Conservation (phyloP, 208 protist genomes). For the Leishmania braziliensis region DNA sequence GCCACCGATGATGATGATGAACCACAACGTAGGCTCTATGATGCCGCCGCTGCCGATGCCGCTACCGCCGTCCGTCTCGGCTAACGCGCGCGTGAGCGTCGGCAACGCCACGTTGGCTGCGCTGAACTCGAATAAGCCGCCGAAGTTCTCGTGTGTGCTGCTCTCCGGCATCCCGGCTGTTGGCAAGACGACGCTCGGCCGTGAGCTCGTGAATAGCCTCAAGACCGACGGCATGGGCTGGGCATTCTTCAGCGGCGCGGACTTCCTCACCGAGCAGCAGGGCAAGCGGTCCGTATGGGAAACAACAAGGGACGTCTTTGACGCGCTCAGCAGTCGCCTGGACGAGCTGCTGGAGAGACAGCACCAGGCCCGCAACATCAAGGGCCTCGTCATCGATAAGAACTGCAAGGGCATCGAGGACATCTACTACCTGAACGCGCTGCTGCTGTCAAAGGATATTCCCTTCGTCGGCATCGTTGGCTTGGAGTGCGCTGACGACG, state of each 20-base stretch:
- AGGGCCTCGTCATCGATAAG: constrained; percentile 89
- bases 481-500: constrained; percentile 71
- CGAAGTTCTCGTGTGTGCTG: constrained; percentile 88
- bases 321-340: constrained; percentile 77
- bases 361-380: constrained; percentile 57
- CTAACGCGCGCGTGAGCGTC: constrained; percentile 55
- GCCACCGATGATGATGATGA: constrained; percentile 6
- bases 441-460: constrained; percentile 73
- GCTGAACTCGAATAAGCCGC: constrained; percentile 77
- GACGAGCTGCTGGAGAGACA: constrained; percentile 78
- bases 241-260: constrained; percentile 88
- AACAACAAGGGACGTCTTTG: constrained; percentile 78
- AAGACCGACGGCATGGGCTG: constrained; percentile 73
- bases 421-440: constrained; percentile 77
- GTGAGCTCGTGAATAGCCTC: constrained; percentile 77
- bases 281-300: constrained; percentile 72
- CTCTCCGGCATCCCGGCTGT: constrained; percentile 76
- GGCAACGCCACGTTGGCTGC: constrained; percentile 76
- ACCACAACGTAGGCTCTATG: background rate
- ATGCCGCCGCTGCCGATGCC: constrained; percentile 5
- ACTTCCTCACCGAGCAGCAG: constrained; percentile 53
- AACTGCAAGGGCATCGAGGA: constrained; percentile 88
- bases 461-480: constrained; percentile 86
- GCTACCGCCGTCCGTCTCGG: constrained; percentile 16
- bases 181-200: constrained; percentile 81